Percentiles rank a stretch among this genome's conserved stretches.
These are phyloP conservation scores for Podila minutissima DNA, from an alignment of 192 early-diverging fungal genomes.

Conservation along the genomic window DNA sequence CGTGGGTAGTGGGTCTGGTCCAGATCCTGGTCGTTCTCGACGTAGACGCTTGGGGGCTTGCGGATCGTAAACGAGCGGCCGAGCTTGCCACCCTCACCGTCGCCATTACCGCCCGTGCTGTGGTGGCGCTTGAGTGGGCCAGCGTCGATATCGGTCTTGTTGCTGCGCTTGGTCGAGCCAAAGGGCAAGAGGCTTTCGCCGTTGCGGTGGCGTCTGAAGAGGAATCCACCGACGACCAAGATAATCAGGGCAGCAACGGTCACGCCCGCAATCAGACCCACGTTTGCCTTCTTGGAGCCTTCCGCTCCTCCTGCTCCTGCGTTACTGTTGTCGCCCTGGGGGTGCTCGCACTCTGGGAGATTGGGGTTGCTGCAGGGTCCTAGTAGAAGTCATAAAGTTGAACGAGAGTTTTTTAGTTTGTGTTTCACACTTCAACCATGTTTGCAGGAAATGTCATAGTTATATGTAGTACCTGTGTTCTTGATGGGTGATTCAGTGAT, in stretches of 20 bases:
- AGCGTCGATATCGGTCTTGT: not conserved
- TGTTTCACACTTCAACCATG: too few relatives aligned
- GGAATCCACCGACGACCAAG: not conserved
- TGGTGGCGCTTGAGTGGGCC: not conserved
- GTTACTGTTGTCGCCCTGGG: not conserved
- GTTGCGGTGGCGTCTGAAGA: slow-evolving; percentile 7
- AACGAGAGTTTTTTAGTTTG: not conserved
- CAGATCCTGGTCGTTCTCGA: slow-evolving; percentile 16
- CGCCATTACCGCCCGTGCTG: not conserved
- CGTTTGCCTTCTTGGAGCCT: not conserved
- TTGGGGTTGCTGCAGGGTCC: slow-evolving; percentile 15
- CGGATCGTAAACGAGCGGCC: slow-evolving; percentile 43
- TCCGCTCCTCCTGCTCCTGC: not conserved
- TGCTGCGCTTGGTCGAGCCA: not conserved
- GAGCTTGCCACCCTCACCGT: not conserved
- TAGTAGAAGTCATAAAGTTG: not conserved
- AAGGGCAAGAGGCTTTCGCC: not conserved
- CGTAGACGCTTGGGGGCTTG: slow-evolving; percentile 12
- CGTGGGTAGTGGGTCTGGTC: slow-evolving; percentile 11
- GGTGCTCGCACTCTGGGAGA: slow-evolving; percentile 12
- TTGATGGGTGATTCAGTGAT: slow-evolving; percentile 14
- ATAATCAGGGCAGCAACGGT: not conserved
- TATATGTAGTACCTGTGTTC: slow-evolving; percentile 1
- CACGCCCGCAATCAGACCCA: not conserved
- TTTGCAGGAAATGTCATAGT: too few relatives aligned